Conservation (phyloP, 805 yeast species). For the Candida arabinofermentans region DNA sequence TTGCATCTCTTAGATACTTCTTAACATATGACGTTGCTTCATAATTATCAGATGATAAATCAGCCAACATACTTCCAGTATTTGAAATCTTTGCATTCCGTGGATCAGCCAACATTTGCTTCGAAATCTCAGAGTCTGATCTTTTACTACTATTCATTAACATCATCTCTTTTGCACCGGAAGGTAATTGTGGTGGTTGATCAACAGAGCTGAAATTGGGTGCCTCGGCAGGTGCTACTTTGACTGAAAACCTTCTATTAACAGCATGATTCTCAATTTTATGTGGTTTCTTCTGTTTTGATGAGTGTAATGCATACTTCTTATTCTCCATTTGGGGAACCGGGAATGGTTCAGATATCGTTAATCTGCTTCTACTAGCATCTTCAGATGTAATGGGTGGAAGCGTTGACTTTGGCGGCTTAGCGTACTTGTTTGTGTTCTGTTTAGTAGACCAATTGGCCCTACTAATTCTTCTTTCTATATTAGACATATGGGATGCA, state of each 20-base stretch:
- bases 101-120: background rate
- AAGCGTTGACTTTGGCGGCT: background rate
- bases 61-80: slow-evolving; percentile 28
- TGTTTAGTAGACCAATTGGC: slow-evolving; percentile 27
- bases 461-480: slow-evolving; percentile 21
- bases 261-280: slow-evolving; percentile 17
- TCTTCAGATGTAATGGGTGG: slow-evolving; percentile 1
- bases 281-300: slow-evolving; percentile 11
- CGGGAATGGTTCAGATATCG: slow-evolving; percentile 1
- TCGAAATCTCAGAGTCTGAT: background rate
- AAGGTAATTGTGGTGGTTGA: slow-evolving; percentile 12
- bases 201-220: slow-evolving; percentile 1
- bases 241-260: slow-evolving; percentile 23
- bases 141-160: background rate
- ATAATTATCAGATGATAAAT: slow-evolving; percentile 38
- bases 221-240: slow-evolving; percentile 15
- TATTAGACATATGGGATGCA: background rate
- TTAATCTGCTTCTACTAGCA: background rate
- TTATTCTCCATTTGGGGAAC: background rate
- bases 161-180: slow-evolving; percentile 1
- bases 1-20: slow-evolving; percentile 53
- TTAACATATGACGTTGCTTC: slow-evolving; percentile 47
- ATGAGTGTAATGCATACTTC: background rate
- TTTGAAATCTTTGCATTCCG: slow-evolving; percentile 3
- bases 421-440: background rate